Evolutionary conservation across 2,329 filamentous ascomycete genomes (phyloP).

Genomic region (Lachnellula willkommii): DNA sequence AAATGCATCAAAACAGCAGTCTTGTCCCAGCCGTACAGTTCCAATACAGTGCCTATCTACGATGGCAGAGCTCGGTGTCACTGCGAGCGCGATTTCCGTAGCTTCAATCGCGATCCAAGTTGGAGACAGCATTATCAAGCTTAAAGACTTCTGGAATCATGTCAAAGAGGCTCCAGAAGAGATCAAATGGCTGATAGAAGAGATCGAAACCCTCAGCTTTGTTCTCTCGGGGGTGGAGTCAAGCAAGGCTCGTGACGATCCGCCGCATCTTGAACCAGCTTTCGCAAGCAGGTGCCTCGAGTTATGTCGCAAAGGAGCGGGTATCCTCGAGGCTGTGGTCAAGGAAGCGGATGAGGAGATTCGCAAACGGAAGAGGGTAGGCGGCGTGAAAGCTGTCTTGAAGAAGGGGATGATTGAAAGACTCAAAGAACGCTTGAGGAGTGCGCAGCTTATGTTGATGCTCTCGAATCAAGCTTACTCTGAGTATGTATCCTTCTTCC

Average conservation of each 20-base stretch:
- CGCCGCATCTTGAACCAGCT: not conserved
- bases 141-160: not conserved
- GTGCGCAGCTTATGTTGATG: not conserved
- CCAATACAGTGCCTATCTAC: not conserved
- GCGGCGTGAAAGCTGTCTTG: not conserved
- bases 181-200: not conserved
- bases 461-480: not conserved
- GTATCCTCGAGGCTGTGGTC: not conserved
- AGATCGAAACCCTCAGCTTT: not conserved
- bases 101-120: slow-evolving; percentile 3
- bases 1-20: too few relatives aligned
- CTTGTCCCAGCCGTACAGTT: not conserved
- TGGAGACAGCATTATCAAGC: slow-evolving; percentile 1
- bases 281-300: not conserved
- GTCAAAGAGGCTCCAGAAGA: slow-evolving; percentile 6
- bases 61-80: not conserved
- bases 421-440: slow-evolving; percentile 1
- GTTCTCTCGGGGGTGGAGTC: not conserved
- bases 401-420: not conserved
- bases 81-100: not conserved
- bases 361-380: not conserved
- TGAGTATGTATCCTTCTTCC: not conserved
- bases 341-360: not conserved
- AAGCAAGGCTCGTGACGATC: not conserved
- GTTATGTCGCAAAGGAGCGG: not conserved